A percentile compares a stretch with the other conserved stretches of the same genome.
phyloP scores from a whole-genome alignment of 257 asterid genomes.

The Hygrophila difformis region DNA sequence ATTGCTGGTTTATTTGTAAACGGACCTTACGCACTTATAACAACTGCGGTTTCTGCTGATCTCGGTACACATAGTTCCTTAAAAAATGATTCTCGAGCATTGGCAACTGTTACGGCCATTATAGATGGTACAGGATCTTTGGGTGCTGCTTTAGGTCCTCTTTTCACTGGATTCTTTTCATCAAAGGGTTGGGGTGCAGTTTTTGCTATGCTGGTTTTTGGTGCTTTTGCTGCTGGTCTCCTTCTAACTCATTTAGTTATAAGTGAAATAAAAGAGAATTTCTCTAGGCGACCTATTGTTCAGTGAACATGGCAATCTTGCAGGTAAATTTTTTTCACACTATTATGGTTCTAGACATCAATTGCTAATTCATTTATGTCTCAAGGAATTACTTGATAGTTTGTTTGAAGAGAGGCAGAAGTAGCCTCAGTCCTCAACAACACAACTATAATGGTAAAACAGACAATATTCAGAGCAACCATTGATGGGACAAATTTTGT shows the following conservation, averaged over 20 bases:
- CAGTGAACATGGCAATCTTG: conserved; percentile 15
- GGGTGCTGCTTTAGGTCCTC: conserved; percentile 88
- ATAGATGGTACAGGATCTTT: conserved; percentile 90
- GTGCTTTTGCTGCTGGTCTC: conserved; percentile 70
- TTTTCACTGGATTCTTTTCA: conserved; percentile 73
- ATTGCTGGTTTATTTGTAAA: conserved; percentile 64
- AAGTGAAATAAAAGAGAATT: conserved; percentile 39
- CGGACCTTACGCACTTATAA: conserved; percentile 87
- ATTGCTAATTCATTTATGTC: too few species aligned
- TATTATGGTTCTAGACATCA: too few species aligned
- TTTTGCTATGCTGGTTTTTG: conserved; percentile 51
- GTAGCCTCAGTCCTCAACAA: too few species aligned
- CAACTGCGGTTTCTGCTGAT: conserved; percentile 86
- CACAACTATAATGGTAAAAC: too few species aligned
- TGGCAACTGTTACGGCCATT: conserved; percentile 83
- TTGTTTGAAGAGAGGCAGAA: too few species aligned
- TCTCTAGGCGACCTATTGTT: conserved; percentile 15
- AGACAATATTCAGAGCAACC: too few species aligned
- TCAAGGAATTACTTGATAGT: too few species aligned
- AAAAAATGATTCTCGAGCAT: conserved; percentile 71
- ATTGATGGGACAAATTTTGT: too few species aligned
- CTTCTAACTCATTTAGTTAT: conserved; percentile 56
- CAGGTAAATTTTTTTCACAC: conserved; percentile 28
- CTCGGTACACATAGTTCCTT: conserved; percentile 74
- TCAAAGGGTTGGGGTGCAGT: conserved; percentile 65